Evolutionary conservation across 768 basidiomycete species (phyloP), one percentile per base, ranked within the genome.

Genomic region (Tulasnella sp.): DNA sequence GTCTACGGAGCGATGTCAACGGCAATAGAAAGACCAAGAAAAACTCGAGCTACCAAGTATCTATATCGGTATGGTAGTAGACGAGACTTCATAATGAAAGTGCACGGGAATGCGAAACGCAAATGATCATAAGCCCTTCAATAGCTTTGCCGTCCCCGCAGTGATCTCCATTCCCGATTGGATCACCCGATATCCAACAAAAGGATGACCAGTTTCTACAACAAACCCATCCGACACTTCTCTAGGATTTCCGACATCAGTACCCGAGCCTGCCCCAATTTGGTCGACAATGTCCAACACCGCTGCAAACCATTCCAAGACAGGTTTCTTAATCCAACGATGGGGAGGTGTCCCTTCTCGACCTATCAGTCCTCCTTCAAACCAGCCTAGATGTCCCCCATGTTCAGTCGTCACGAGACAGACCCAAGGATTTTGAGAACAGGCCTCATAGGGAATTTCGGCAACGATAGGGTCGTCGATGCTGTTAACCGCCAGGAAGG

Each of bases 401-500:
- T 64, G 39, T 14, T 40, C 67, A 11, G 77, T 78, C 14, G 76
- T 71, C 36, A 37, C 77, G 11, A 81, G 77, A 29, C 78, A 75
- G 52, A 81, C 75, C 72, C 77, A 78, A 11, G 80, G 77, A 76
- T 81, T 82, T 29, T 22, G 11, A 3, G 69, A 3, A 9, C 76
- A 73, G 15, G 76, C 78, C 2, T 78, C 77, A 74, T 79, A 68
- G 8, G 82, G 81, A 34, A 82, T 42, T 12, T 74, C 76, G 8
- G 77, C 74, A 38, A 82, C 81, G 75, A 83, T 80, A 4, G 82
- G 82, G 76, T 83, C 82, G 78, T 82, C 81, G 11, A 80, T 34
- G 14, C 81, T 79, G 29, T 81, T 80, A 36, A 83, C 36, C 14
- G 79, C 76, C 1, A 83, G 79, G 72, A 82, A 79, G 2, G 82